These are phyloP conservation scores for Syzygium aqueum DNA, from an alignment of 345 rosid genomes.

Conservation along the genomic window DNA sequence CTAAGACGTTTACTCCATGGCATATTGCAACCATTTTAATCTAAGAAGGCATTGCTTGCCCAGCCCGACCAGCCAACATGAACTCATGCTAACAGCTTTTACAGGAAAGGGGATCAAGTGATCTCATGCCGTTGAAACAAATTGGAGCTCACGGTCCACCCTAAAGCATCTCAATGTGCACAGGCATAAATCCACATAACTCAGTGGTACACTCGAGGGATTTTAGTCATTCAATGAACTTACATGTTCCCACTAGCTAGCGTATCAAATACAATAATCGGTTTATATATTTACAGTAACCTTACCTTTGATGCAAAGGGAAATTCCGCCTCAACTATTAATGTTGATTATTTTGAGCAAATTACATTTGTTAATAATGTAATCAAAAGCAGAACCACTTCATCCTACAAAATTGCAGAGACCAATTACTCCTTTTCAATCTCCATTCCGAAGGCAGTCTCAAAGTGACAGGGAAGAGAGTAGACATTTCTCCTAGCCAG, in stretches of 20 bases:
- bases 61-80: neutral
- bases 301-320: neutral
- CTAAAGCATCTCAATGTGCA: neutral
- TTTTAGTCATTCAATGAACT: neutral
- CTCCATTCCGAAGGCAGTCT: neutral
- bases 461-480: neutral
- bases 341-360: neutral
- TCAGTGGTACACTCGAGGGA: neutral
- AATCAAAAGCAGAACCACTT: neutral
- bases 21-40: neutral
- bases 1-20: neutral
- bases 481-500: constrained; percentile 15
- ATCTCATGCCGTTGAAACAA: neutral
- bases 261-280: neutral
- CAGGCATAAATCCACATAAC: neutral
- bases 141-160: neutral
- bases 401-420: constrained; percentile 3
- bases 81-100: neutral
- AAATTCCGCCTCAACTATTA: neutral
- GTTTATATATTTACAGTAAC: neutral
- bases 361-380: neutral
- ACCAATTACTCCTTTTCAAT: neutral
- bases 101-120: neutral
- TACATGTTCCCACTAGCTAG: neutral
- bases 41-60: neutral